Base-by-base conservation (phyloP, 768 basidiomycete genomes). In the Astraeus odoratus region DNA sequence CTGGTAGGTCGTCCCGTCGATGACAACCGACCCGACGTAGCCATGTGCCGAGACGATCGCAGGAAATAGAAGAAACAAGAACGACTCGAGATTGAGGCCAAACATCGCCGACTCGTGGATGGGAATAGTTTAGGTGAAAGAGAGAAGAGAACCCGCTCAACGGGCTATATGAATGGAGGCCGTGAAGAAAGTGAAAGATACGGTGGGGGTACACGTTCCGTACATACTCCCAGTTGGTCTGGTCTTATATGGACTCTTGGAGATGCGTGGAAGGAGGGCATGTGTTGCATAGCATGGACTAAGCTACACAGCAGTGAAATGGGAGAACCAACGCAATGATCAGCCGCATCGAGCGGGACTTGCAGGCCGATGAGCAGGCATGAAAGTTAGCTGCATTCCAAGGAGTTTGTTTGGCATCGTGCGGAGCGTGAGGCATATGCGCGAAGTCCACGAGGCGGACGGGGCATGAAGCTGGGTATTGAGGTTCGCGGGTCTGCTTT, bases 31-130 rank as follows among this genome's bases (percentile, higher is more conserved):
- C 19, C 47, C 49, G 19, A 65, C 44, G 24, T 51, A 65, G n/a
- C 64, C 64, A 26, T 65, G 64, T 18, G 65, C 60, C 12, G 55
- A 57, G 38, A 57, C 60, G 26, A 60, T 23, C 18, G 51, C 18
- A 5, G 59, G 51, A 1, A 59, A 25, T 20, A 56, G 34, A 22
- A 48, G 39, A 9, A 52, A 20, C 20, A 52, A n/a, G 20, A 51
- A 23, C 36, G 54, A 27, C 39, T 41, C 1, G 5, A 47, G 35
- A 30, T 55, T 42, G 42, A 57, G 8, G 29, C 20, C 47, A 12
- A 23, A 37, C 59, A 59, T 60, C 10, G 40, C 35, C 8, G 22
- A 24, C 18, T 22, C 3, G 36, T 29, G 6, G 36, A 40, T 7
- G 16, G 10, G 26, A 12, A 29, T 25, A 20, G 22, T 2, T 16